Evolutionary conservation across 768 basidiomycete species (phyloP), one percentile per base, ranked within the genome.

Genomic region (Tylopilus cervinicoccineus): DNA sequence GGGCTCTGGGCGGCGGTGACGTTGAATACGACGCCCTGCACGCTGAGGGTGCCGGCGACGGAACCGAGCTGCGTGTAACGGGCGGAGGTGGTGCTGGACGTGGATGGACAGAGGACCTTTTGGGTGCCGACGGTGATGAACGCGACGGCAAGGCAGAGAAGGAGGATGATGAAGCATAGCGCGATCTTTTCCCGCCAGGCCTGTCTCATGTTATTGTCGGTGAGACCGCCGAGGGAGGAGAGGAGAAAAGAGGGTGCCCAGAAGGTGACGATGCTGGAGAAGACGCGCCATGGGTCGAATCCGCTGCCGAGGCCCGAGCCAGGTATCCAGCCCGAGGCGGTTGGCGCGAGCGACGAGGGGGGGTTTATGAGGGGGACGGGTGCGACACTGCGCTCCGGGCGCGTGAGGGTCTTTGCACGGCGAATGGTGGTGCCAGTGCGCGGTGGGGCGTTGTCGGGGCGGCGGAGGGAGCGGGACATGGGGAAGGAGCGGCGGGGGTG

Each of bases 181-280:
- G 93, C 82, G 49, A 95, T 84, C 75, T 98, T 99, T 70, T 99
- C 96, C 62, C 94, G 81, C 96, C 96, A 99, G 2, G 96, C 96
- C 66, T 96, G 91, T 52, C 83, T 75, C 45, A 80, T 76, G 31
- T 79, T 75, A 58, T 78, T 78, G 68, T 94, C 92, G 63, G 80
- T 86, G 64, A 97, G 75, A 38, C 92, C 89, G 48, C 87, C 88
- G 11, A 92, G 33, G 2, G 83, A 80, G 20, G 78, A 68, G 48
- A 97, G 79, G 20, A 92, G 67, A 60, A 86, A 77, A 38, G 79
- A 76, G 22, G 94, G 93, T 2, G 90, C 94, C 93, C 93, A 97
- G 64, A 87, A 93, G 6, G 94, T 93, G 65, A 88, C 75, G 37
- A 88, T 62, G 55, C 77, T 77, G 41, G 90, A 84, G 64, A 87